phyloP scores from a whole-genome alignment of 345 rosid species.

The Litchi chinensis region DNA sequence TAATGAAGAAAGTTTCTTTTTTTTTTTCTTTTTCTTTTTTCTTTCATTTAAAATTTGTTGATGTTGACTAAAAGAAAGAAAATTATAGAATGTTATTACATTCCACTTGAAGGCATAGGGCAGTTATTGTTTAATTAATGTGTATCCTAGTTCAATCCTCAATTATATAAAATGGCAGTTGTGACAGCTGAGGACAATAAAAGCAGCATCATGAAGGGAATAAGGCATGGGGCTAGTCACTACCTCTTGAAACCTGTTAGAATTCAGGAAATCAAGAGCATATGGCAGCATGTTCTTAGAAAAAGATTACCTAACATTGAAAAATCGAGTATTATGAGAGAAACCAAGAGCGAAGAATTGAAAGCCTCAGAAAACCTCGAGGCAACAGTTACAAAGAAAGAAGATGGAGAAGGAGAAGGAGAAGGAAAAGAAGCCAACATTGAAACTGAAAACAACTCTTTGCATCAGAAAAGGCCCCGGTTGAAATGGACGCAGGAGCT shows the following conservation, averaged over 20 bases:
- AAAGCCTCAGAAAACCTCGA: neutral
- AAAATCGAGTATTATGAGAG: neutral
- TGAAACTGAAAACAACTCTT: neutral
- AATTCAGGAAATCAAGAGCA: neutral
- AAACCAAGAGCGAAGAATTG: neutral
- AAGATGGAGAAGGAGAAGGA: neutral
- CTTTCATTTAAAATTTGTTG: no score
- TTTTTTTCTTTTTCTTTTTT: no score
- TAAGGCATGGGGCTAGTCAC: neutral
- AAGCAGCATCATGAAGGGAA: neutral
- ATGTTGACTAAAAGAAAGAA: no score
- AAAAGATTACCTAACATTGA: neutral
- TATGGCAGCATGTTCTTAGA: neutral
- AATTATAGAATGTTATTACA: no score
- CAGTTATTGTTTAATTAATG: no score
- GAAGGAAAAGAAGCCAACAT: neutral
- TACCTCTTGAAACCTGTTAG: slow-evolving; percentile 2
- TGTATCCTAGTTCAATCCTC: no score
- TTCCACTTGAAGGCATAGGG: no score
- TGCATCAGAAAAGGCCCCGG: neutral
- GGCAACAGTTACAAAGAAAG: neutral
- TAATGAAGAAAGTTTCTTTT: no score
- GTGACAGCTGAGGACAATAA: neutral
- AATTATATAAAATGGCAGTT: neutral
- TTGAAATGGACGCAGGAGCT: neutral